These are phyloP conservation scores for Phragmites australis DNA, from an alignment of 176 grass and related monocot genomes.

Conservation along the genomic window DNA sequence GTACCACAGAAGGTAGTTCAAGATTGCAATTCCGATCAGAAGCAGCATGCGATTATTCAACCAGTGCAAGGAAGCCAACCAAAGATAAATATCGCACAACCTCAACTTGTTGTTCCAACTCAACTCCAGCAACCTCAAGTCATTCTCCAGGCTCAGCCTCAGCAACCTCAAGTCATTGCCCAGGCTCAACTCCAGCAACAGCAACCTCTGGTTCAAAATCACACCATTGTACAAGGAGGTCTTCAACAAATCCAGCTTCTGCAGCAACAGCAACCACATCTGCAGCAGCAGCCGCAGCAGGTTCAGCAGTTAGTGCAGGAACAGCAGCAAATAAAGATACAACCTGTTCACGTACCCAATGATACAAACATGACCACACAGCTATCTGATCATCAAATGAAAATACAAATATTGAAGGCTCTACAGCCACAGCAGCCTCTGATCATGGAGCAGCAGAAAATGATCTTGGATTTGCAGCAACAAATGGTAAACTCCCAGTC, in stretches of 20 bases:
- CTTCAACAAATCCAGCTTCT: constrained; percentile 57
- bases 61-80: constrained; percentile 42
- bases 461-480: constrained; percentile 55
- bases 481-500: constrained; percentile 54
- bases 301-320: constrained; percentile 52
- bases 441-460: constrained; percentile 61
- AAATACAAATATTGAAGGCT: constrained; percentile 59
- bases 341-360: constrained; percentile 30
- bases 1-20: constrained; percentile 49
- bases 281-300: constrained; percentile 45
- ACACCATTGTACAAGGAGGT: constrained; percentile 43
- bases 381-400: constrained; percentile 60
- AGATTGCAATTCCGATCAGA: constrained; percentile 46
- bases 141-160: constrained; percentile 42
- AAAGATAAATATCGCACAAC: constrained; percentile 37
- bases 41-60: constrained; percentile 43
- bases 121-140: constrained; percentile 59
- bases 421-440: constrained; percentile 53
- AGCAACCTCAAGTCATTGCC: constrained; percentile 52
- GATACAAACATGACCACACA: constrained; percentile 41
- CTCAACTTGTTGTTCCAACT: constrained; percentile 39
- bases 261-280: constrained; percentile 53
- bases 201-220: constrained; percentile 50
- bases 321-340: constrained; percentile 52
- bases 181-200: constrained; percentile 57